Evolutionary conservation across 768 basidiomycete species (phyloP).

Genomic region (Lentinula lateritia): DNA sequence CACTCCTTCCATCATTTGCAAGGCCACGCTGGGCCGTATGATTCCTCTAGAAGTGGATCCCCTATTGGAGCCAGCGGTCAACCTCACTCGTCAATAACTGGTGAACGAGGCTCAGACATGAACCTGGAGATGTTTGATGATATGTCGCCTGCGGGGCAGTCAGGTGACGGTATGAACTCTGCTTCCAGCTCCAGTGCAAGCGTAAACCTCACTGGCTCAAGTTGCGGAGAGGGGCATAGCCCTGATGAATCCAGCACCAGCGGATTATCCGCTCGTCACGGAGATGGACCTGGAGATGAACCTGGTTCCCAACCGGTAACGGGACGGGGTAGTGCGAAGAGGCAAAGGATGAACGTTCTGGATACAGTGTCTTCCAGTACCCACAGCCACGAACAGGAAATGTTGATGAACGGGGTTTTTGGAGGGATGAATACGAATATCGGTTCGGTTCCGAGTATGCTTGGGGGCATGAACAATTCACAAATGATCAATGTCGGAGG

Average conservation of each 20-base stretch:
- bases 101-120: slow-evolving; percentile 1
- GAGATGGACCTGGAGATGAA: slow-evolving; percentile 6
- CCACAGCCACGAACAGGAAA: not conserved
- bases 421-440: not conserved
- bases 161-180: slow-evolving; percentile 1
- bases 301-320: not conserved
- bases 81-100: not conserved
- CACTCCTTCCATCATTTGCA: slow-evolving; percentile 53
- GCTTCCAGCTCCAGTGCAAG: not conserved
- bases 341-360: slow-evolving; percentile 4
- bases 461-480: slow-evolving; percentile 1
- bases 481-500: not conserved
- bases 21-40: slow-evolving; percentile 17
- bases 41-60: slow-evolving; percentile 38
- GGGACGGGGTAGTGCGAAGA: slow-evolving; percentile 1
- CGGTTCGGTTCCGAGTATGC: not conserved
- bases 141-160: not conserved
- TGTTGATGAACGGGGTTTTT: slow-evolving; percentile 1
- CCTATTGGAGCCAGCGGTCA: not conserved
- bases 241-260: not conserved
- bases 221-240: not conserved
- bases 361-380: not conserved
- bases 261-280: not conserved
- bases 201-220: slow-evolving; percentile 3
- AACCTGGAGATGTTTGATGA: slow-evolving; percentile 6